Conservation (phyloP, 2,329 filamentous ascomycete genomes). For the Ceratocystis variospora region DNA sequence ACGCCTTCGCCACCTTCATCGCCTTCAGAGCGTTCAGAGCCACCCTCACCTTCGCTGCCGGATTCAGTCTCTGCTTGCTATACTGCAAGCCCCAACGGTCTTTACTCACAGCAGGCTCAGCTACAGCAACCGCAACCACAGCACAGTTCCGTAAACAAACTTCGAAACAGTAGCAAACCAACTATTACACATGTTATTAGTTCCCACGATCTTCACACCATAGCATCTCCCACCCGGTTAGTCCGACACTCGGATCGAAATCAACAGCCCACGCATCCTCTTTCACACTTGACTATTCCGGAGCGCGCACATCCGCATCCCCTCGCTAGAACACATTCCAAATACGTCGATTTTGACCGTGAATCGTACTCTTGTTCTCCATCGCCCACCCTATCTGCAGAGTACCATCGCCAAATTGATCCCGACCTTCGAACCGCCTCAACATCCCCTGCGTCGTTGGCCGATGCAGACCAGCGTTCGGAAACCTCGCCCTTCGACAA, state of each 20-base stretch:
- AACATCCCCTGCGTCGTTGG: not conserved
- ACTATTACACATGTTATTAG: slow-evolving; percentile 1
- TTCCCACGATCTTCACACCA: not conserved
- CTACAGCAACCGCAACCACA: not conserved
- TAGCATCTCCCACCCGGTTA: not conserved
- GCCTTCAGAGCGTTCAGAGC: not conserved
- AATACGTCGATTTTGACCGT: not conserved
- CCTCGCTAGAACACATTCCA: not conserved
- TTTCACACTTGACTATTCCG: not conserved
- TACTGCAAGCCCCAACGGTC: not conserved
- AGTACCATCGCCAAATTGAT: not conserved
- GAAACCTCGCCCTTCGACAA: slow-evolving; percentile 2
- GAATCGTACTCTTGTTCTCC: not conserved
- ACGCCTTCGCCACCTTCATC: not conserved
- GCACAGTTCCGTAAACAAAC: not conserved
- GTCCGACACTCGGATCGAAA: not conserved
- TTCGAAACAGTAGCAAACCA: not conserved
- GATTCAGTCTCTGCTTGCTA: slow-evolving; percentile 7
- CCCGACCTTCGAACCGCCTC: not conserved
- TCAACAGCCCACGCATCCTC: not conserved
- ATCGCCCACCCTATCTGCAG: not conserved
- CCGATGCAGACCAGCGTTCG: not conserved
- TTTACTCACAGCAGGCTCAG: not conserved
- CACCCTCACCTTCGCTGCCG: not conserved
- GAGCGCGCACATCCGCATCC: not conserved